Evolutionary conservation across 352 stramenopile species (phyloP).

Genomic region (Poterioochromonas sp.): DNA sequence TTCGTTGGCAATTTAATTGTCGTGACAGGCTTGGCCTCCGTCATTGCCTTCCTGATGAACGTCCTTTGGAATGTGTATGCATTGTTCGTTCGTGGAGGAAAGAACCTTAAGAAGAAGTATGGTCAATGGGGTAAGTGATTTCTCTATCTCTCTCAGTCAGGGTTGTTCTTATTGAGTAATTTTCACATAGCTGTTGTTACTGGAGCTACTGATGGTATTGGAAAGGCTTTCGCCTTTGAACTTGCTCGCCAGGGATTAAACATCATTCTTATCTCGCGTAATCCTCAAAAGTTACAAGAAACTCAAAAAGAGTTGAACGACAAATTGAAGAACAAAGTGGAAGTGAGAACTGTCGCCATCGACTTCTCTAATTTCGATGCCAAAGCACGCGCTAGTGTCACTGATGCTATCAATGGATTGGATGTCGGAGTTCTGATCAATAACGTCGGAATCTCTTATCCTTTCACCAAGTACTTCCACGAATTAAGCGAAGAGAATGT

Average conservation of each 20-base stretch:
- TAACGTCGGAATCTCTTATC: conserved; percentile 97
- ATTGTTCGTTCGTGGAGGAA: conserved; percentile 80
- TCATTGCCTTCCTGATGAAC: too few relatives aligned
- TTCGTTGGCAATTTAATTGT: too few relatives aligned
- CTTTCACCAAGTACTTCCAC: conserved; percentile 94
- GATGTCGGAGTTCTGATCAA: conserved; percentile 92
- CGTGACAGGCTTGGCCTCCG: too few relatives aligned
- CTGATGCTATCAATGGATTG: conserved; percentile 51
- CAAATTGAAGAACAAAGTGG: background rate
- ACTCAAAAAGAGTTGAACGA: conserved; percentile 54
- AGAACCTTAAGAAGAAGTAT: conserved; percentile 80
- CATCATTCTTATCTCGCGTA: conserved; percentile 93
- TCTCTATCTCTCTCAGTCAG: background rate
- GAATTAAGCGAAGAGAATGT: conserved; percentile 86
- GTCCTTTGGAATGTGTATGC: too few relatives aligned
- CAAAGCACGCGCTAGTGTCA: conserved; percentile 50
- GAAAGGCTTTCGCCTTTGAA: conserved; percentile 77
- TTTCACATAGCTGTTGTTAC: conserved; percentile 34
- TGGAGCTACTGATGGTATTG: conserved; percentile 58
- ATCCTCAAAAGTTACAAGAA: conserved; percentile 84
- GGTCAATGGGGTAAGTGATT: conserved; percentile 76
- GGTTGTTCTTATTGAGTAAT: background rate
- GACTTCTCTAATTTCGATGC: conserved; percentile 86
- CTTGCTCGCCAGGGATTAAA: conserved; percentile 92
- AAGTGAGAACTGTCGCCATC: background rate